These are phyloP conservation scores for Narthecium ossifragum DNA, from an alignment of 106 monocot species.

Conservation along the genomic window DNA sequence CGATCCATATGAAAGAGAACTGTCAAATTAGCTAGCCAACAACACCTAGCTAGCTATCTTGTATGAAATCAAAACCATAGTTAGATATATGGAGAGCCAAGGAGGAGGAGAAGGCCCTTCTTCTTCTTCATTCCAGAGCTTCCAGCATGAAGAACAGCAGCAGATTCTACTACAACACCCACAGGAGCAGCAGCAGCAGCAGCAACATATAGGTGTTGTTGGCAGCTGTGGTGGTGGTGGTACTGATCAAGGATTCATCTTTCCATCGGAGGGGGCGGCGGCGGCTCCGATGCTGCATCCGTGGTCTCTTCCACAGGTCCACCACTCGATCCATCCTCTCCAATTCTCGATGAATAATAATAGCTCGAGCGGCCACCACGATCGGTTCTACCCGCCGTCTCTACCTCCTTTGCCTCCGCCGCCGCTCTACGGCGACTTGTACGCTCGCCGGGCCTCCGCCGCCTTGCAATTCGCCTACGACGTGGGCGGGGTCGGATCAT, in stretches of 20 bases:
- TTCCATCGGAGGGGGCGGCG: background rate
- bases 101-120: background rate
- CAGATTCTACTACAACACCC: background rate
- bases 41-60: no score
- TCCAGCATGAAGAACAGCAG: background rate
- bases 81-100: background rate
- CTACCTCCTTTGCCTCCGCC: conserved; percentile 2
- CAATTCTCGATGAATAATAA: conserved; percentile 2
- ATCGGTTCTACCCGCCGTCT: conserved; percentile 7
- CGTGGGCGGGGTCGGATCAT: conserved; percentile 15
- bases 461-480: conserved; percentile 33
- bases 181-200: background rate
- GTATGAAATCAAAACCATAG: background rate
- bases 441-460: conserved; percentile 7
- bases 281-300: background rate
- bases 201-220: background rate
- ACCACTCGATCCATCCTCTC: conserved; percentile 1
- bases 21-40: no score
- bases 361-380: background rate
- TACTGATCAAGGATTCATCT: background rate
- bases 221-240: background rate
- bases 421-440: conserved; percentile 20
- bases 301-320: background rate
- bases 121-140: background rate
- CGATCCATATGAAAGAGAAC: no score